phyloP scores from a whole-genome alignment of 2,329 filamentous ascomycete species.

The Kalmusia sp. region DNA sequence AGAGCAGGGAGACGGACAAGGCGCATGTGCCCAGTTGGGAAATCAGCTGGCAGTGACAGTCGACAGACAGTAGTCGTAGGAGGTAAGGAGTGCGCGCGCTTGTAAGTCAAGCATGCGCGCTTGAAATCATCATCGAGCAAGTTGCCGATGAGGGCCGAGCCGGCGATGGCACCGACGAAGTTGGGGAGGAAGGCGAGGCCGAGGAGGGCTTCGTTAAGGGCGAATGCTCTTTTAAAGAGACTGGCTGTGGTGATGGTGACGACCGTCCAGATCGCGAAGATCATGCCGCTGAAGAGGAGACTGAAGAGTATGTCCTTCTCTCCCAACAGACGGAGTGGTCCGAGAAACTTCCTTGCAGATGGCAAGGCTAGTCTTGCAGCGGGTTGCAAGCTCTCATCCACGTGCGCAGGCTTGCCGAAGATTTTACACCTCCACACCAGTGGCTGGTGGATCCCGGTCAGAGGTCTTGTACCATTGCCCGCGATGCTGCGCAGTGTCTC shows the following conservation, averaged over 20 bases:
- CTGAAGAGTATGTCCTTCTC: constrained; percentile 57
- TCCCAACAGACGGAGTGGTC: constrained; percentile 50
- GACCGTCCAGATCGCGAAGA: constrained; percentile 60
- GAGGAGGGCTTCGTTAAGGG: constrained; percentile 48
- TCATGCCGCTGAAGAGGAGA: constrained; percentile 52
- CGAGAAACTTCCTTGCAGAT: constrained; percentile 41
- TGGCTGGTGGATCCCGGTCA: constrained; percentile 51
- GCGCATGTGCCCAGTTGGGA: constrained; percentile 50
- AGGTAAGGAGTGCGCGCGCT: constrained; percentile 35
- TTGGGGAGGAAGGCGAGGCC: constrained; percentile 53
- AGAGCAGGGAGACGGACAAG: constrained; percentile 51
- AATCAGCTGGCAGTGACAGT: constrained; percentile 39
- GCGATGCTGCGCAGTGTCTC: constrained; percentile 44
- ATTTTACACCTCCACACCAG: constrained; percentile 40
- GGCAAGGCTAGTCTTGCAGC: constrained; percentile 33
- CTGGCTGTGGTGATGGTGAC: constrained; percentile 54
- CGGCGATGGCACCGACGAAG: constrained; percentile 50
- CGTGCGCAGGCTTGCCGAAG: constrained; percentile 11
- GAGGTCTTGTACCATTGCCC: constrained; percentile 38
- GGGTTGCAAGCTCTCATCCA: not conserved
- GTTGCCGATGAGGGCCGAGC: constrained; percentile 51
- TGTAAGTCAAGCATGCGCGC: constrained; percentile 44
- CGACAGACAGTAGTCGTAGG: constrained; percentile 27
- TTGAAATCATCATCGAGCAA: constrained; percentile 53
- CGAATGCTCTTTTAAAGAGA: constrained; percentile 48